Evolutionary conservation across 164 flowering plant genomes (phyloP), one percentile per base, ranked within the genome.

Genomic region (Umbilicus rupestris): DNA sequence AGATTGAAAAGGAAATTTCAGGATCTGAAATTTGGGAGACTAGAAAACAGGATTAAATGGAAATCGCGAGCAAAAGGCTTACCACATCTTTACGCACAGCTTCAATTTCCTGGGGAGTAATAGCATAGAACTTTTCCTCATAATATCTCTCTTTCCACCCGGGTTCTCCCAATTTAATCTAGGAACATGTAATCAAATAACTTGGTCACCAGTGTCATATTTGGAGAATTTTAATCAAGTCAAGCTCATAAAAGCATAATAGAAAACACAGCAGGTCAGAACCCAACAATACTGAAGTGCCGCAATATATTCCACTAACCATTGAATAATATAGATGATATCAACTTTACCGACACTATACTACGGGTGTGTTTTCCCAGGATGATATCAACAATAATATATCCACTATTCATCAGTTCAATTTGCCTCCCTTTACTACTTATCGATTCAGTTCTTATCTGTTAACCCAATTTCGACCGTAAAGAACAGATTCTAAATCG

Each of bases 141-240:
- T 94, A 94, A 60, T 94, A 94, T 79, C 97, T 83, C 65, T 92
- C 96, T 70, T 83, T 94, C 99, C 99, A 94, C 35, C 99, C 99
- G 3, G 96, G 81, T 68, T 81, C 87, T 64, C 99, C 99, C 79
- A 94, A 75, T 77, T 82, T 92, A 47, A 94, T 76, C 99, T 94
- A 67, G 35, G 33, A 73, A 65, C 44, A 26, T 41, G 67, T 69
- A 26, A 45, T 3, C 29, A 26, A 55, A 10, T 28, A 55, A 12
- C 28, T 26, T 55, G 30, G 14, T 10, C 58, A 52, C 15, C 58
- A 24, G 11, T 24, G 1, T 47, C 52, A 47, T 47, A 68, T 1
- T 59, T n/a, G 30, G n/a, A 55, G 10, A 63, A 22, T 49, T 31
- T 5, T 5, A 4, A 41, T 17, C 16, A 39, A 6, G 42, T 17